Conservation (phyloP, 495 filamentous ascomycete genomes). For the Penicillium daleae region DNA sequence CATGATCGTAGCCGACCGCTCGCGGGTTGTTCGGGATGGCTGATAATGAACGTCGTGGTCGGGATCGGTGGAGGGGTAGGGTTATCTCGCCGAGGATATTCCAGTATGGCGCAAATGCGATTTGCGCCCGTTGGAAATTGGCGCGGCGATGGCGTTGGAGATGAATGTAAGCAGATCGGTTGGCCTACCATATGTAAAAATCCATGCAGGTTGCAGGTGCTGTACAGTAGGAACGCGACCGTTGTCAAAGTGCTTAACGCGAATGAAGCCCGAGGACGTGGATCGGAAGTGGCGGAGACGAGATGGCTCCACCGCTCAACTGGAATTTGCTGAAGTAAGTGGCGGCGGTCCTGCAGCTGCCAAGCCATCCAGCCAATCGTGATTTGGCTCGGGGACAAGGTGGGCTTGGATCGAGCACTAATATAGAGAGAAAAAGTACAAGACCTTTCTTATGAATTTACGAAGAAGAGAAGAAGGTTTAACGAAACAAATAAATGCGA, state of each 20-base stretch:
- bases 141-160: background rate
- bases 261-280: constrained; percentile 6
- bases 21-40: background rate
- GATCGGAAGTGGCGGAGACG: constrained; percentile 12
- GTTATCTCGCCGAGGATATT: background rate
- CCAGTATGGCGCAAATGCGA: constrained; percentile 12
- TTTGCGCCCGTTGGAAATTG: constrained; percentile 3
- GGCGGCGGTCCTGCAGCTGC: constrained; percentile 3
- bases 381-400: background rate
- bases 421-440: no score
- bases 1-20: constrained; percentile 16
- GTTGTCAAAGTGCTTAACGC: background rate
- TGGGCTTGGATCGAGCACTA: no score
- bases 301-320: background rate
- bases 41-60: background rate
- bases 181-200: background rate
- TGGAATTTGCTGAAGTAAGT: constrained; percentile 7
- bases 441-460: no score
- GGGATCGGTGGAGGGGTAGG: background rate
- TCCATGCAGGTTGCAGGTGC: background rate
- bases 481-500: background rate
- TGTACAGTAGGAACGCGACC: background rate
- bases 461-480: background rate
- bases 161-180: background rate
- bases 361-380: background rate